These are phyloP conservation scores for Yamadazyma conglobata DNA, from an alignment of 1,139 yeast species.

Conservation along the genomic window DNA sequence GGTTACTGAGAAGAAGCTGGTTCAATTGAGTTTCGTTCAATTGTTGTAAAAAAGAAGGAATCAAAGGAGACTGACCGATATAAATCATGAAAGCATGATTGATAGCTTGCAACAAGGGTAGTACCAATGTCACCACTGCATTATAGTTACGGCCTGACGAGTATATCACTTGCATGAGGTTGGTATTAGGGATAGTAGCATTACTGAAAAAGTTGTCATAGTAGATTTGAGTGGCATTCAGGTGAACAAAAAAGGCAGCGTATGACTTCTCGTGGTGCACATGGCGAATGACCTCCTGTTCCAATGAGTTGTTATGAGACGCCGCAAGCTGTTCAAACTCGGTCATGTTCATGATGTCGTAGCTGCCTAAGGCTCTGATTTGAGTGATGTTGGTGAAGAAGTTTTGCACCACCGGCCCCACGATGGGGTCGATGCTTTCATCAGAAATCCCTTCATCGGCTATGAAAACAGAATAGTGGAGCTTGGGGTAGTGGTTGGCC, in stretches of 20 bases:
- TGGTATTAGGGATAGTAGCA: conserved; percentile 15
- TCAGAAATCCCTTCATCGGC: conserved; percentile 21
- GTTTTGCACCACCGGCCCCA: conserved; percentile 22
- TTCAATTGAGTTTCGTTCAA: conserved; percentile 19
- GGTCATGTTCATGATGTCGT: conserved; percentile 21
- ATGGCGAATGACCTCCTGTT: conserved; percentile 26
- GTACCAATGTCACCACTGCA: conserved; percentile 23
- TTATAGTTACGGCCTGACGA: conserved; percentile 35
- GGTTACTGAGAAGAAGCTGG: conserved; percentile 18
- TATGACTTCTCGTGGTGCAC: conserved; percentile 32
- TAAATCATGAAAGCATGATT: conserved; percentile 14
- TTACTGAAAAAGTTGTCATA: conserved; percentile 17
- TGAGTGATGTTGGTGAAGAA: conserved; percentile 24
- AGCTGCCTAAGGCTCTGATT: conserved; percentile 21
- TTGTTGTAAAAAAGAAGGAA: conserved; percentile 18
- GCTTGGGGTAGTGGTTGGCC: conserved; percentile 16
- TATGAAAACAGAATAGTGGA: conserved; percentile 24
- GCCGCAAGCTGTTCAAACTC: conserved; percentile 18
- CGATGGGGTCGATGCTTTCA: conserved; percentile 22
- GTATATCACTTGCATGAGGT: conserved; percentile 23
- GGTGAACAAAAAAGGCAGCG: conserved; percentile 27
- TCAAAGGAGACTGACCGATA: conserved; percentile 20
- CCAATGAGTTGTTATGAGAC: conserved; percentile 18
- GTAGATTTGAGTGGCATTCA: conserved; percentile 26
- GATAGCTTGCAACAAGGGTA: conserved; percentile 17